Evolutionary conservation across 352 stramenopile genomes (phyloP).

Genomic region (Aphanomyces invadans): DNA sequence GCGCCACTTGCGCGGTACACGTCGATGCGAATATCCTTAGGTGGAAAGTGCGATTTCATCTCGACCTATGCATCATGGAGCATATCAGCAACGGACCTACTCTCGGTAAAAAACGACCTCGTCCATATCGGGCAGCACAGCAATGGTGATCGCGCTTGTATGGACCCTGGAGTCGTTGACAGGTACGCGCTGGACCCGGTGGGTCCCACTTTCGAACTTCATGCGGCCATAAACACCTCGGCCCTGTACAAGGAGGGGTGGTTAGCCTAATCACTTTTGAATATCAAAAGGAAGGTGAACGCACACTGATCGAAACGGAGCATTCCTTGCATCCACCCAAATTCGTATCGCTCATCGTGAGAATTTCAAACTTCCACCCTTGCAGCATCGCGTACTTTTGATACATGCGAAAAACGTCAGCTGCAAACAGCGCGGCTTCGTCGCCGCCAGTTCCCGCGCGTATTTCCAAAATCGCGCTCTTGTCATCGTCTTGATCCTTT

Average conservation of each 20-base stretch:
- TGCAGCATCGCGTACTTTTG: conserved; percentile 75
- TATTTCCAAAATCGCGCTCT: conserved; percentile 97
- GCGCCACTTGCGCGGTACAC: conserved; percentile 95
- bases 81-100: not conserved
- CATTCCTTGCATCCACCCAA: conserved; percentile 80
- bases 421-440: conserved; percentile 95
- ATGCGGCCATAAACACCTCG: conserved; percentile 92
- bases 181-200: conserved; percentile 96
- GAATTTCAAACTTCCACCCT: conserved; percentile 87
- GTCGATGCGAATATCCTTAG: conserved; percentile 95
- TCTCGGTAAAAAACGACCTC: conserved; percentile 32
- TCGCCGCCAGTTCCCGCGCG: conserved; percentile 92
- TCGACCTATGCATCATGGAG: conserved; percentile 31
- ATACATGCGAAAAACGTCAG: conserved; percentile 92
- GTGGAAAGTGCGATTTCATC: conserved; percentile 79
- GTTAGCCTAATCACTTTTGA: no score
- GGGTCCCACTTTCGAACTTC: conserved; percentile 97
- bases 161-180: conserved; percentile 95
- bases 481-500: conserved; percentile 85
- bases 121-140: conserved; percentile 90
- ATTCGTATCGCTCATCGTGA: conserved; percentile 80
- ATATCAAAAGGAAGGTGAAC: not conserved
- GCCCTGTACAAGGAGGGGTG: conserved; percentile 30
- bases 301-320: conserved; percentile 46
- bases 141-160: conserved; percentile 96